These are phyloP conservation scores for Phlebiopsis flavidoalba DNA, from an alignment of 768 basidiomycete species.

Conservation along the genomic window DNA sequence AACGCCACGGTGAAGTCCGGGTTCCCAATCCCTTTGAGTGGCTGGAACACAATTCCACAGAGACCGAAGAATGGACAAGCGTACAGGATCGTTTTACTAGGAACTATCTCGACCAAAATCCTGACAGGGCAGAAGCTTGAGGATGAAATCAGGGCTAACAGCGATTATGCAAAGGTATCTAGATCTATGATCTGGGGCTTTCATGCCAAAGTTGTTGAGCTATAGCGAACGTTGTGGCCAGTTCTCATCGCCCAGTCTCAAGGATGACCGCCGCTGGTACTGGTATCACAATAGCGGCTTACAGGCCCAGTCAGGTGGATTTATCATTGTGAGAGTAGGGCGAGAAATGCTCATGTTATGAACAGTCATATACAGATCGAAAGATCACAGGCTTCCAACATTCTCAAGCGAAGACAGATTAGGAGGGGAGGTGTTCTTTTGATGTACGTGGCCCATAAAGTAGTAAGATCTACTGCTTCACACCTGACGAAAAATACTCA, in stretches of 20 bases:
- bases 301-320: constrained; percentile 51
- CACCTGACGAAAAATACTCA: not conserved
- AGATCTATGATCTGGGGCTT: not conserved
- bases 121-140: constrained; percentile 55
- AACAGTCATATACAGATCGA: constrained; percentile 60
- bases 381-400: constrained; percentile 47
- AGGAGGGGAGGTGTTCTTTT: constrained; percentile 71
- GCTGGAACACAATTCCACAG: constrained; percentile 60
- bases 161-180: constrained; percentile 47
- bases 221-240: constrained; percentile 20
- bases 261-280: constrained; percentile 71
- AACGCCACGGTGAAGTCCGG: constrained; percentile 51
- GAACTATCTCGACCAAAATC: constrained; percentile 55
- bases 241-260: constrained; percentile 60
- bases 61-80: constrained; percentile 62
- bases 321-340: too few relatives aligned
- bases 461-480: not conserved
- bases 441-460: constrained; percentile 44
- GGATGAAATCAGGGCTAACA: constrained; percentile 50
- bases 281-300: constrained; percentile 79
- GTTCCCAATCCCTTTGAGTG: constrained; percentile 73
- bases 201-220: not conserved
- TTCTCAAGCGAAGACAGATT: constrained; percentile 38
- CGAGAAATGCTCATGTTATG: not conserved
- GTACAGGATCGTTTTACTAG: constrained; percentile 57